Evolutionary conservation across 371 early-diverging fungal genomes (phyloP), one percentile per base, ranked within the genome.

Genomic region (Mortierella sp.): DNA sequence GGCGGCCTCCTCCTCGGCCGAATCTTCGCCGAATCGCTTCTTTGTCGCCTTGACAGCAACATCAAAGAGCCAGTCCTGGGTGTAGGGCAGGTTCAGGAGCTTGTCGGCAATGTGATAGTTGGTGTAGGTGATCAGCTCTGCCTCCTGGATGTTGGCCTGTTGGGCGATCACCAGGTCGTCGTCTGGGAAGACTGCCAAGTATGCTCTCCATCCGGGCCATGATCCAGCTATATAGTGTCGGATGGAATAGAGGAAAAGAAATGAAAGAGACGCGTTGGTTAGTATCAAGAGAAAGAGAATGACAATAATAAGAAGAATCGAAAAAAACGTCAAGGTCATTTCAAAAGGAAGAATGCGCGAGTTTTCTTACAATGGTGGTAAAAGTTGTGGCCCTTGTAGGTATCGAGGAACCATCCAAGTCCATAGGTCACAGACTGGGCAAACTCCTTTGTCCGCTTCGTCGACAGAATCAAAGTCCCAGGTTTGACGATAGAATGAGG

Each of bases 321-420:
- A 34, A 19, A 29, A 11, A 5, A 19, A n/a, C 16, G 48, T 7
- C n/a, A n/a, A 48, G 19, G 16, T 13, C 1, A 4, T 3, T 16
- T 16, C 29, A 29, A 29, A 9, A 29, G 16, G 5, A 16, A 55
- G 3, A 31, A 29, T 31, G 1, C n/a, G n/a, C n/a, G n/a, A n/a
- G n/a, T n/a, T n/a, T 29, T 10, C 77, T 48, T 71, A 76, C 77
- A 13, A 14, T 76, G 77, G 0, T 24, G 19, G n/a, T 67, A 66
- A 7, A 45, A 6, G 29, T 34, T 29, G 5, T 67, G 71, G 1
- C 71, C 77, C 37, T 76, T 70, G 63, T 71, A 76, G 0, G 43
- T 40, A 22, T 26, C 58, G 31, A 76, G 5, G 3, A 13, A 8
- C 71, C 71, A 66, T 19, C 77, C 71, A 19, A 76, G 52, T 0